Conservation (phyloP, 139 green algal genomes). For the Coelastrella sp. region DNA sequence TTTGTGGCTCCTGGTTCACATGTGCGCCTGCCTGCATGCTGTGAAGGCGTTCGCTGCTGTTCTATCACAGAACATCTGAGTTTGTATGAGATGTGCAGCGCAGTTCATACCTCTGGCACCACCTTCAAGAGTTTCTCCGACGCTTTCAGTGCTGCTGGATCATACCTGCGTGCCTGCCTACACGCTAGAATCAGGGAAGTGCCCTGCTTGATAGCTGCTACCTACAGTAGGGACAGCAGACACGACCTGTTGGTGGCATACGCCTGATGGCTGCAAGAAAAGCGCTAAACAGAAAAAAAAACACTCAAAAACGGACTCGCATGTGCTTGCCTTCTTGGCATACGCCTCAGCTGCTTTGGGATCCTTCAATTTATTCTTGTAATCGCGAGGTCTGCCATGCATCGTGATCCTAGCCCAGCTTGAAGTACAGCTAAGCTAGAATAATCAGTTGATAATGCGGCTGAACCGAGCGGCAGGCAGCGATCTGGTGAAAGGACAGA, state of each 20-base stretch:
- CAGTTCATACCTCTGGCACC: conserved; percentile 67
- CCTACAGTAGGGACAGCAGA: conserved; percentile 42
- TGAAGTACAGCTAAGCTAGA: too few relatives aligned
- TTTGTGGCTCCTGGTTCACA: not conserved
- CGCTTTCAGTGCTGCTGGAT: conserved; percentile 55
- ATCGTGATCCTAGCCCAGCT: conserved; percentile 41
- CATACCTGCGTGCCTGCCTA: conserved; percentile 52
- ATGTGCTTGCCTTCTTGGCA: conserved; percentile 62
- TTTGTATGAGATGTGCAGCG: not conserved
- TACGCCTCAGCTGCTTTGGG: conserved; percentile 66
- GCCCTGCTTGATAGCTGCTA: conserved; percentile 66
- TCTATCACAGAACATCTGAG: too few relatives aligned
- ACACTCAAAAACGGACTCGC: not conserved
- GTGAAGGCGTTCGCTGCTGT: too few relatives aligned
- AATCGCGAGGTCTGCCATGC: conserved; percentile 71
- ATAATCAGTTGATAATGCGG: not conserved
- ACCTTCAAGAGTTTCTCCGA: conserved; percentile 66
- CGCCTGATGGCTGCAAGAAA: not conserved
- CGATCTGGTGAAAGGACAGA: not conserved
- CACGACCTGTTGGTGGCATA: not conserved
- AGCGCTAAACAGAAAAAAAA: too few relatives aligned
- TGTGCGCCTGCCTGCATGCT: not conserved
- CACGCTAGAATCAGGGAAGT: conserved; percentile 62
- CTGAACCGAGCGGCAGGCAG: not conserved
- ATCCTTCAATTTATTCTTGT: conserved; percentile 66